A percentile compares a stretch with the other conserved stretches of the same genome.
Evolutionary conservation across 1,139 yeast genomes (phyloP).

Genomic region (Arxiozyma telluris): DNA sequence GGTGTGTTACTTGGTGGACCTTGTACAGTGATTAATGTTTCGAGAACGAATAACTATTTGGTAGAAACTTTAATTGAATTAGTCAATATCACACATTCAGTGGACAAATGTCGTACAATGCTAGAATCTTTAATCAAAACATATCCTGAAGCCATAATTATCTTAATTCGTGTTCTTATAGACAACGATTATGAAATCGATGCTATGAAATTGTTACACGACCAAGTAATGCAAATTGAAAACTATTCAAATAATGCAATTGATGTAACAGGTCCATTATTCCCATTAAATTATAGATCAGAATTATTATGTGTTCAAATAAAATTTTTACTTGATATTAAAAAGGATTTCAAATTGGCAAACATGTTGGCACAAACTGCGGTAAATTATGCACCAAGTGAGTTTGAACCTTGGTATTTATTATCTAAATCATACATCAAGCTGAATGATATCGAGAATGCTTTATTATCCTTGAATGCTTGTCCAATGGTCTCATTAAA

Average conservation of each 20-base stretch:
- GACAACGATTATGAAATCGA: slow-evolving; percentile 67
- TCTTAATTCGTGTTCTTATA: slow-evolving; percentile 43
- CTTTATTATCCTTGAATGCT: slow-evolving; percentile 77
- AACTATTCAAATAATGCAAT: slow-evolving; percentile 11
- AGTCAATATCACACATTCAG: slow-evolving; percentile 60
- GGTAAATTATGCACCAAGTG: slow-evolving; percentile 84
- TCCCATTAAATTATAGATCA: slow-evolving; percentile 23
- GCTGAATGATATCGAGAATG: slow-evolving; percentile 72
- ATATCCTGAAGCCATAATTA: slow-evolving; percentile 49
- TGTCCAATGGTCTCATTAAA: slow-evolving; percentile 89
- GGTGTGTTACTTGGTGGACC: slow-evolving; percentile 61
- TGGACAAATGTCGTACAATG: slow-evolving; percentile 53
- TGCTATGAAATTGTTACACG: slow-evolving; percentile 61
- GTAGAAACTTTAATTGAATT: slow-evolving; percentile 73
- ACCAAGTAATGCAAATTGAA: slow-evolving; percentile 51
- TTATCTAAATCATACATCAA: slow-evolving; percentile 70
- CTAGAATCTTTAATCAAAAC: slow-evolving; percentile 33
- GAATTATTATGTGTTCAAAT: slow-evolving; percentile 48
- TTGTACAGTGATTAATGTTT: slow-evolving; percentile 38
- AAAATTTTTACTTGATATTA: slow-evolving; percentile 52
- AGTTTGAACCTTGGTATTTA: slow-evolving; percentile 82
- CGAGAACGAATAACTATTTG: slow-evolving; percentile 75
- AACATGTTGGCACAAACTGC: slow-evolving; percentile 70
- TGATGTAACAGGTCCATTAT: neutral
- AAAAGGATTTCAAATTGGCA: slow-evolving; percentile 67